phyloP scores from a whole-genome alignment of 2,329 filamentous ascomycete species.

The Tolypocladium inflatum region DNA sequence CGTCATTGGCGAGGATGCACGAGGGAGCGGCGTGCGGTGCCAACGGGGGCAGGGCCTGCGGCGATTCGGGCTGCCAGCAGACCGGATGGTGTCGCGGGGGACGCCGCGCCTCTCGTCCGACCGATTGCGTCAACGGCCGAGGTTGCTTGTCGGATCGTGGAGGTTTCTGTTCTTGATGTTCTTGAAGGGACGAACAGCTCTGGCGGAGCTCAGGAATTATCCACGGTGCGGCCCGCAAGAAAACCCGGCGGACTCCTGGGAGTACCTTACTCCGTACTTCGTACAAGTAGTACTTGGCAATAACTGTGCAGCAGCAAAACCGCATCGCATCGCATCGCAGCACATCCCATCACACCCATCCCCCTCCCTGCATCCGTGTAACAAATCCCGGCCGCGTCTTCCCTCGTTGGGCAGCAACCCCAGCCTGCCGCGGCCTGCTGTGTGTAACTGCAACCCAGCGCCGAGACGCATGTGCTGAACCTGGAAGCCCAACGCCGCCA shows the following conservation, averaged over 20 bases:
- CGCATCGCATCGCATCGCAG: background rate
- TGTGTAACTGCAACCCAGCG: background rate
- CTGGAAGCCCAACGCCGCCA: background rate
- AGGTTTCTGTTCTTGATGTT: background rate
- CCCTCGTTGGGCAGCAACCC: slow-evolving; percentile 1
- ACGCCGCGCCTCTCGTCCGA: background rate
- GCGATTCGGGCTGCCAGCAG: background rate
- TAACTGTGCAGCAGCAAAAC: background rate
- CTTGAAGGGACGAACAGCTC: background rate
- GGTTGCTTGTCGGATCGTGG: background rate
- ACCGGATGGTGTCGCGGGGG: background rate
- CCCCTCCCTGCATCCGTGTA: background rate
- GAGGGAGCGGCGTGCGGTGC: background rate
- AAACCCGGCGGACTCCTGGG: slow-evolving; percentile 15
- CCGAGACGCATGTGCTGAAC: background rate
- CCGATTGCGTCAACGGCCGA: background rate
- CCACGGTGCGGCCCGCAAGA: slow-evolving; percentile 11
- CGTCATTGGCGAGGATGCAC: background rate
- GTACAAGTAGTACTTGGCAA: too few relatives aligned
- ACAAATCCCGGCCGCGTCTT: background rate
- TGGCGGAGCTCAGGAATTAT: background rate
- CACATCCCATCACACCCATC: background rate
- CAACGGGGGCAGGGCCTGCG: background rate
- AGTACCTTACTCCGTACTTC: too few relatives aligned
- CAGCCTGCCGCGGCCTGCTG: background rate